Evolutionary conservation across 2,329 filamentous ascomycete genomes (phyloP).

Genomic region (Epicoccum nigrum): DNA sequence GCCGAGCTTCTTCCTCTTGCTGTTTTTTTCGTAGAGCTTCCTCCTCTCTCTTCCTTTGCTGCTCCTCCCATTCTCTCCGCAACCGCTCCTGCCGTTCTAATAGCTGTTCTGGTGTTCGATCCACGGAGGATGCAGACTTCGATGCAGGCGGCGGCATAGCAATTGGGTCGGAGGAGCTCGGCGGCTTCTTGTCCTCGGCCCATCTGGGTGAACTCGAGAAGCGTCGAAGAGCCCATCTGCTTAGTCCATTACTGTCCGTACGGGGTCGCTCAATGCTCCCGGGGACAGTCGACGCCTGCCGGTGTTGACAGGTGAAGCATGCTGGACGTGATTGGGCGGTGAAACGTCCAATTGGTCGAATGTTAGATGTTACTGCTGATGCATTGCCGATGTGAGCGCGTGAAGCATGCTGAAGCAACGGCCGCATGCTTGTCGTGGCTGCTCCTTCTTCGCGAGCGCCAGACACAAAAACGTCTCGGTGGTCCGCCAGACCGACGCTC

Average conservation of each 20-base stretch:
- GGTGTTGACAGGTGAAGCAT: constrained; percentile 42
- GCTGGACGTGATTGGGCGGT: constrained; percentile 23
- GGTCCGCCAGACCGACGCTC: constrained; percentile 24
- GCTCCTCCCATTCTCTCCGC: constrained; percentile 15
- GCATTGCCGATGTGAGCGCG: constrained; percentile 37
- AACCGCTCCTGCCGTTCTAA: constrained; percentile 25
- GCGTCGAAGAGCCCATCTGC: constrained; percentile 16
- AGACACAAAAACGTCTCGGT: constrained; percentile 25
- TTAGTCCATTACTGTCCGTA: constrained; percentile 2
- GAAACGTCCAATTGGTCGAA: constrained; percentile 19
- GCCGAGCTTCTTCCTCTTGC: constrained; percentile 20
- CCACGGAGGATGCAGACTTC: constrained; percentile 10
- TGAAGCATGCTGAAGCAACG: constrained; percentile 50
- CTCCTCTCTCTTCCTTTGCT: constrained; percentile 19
- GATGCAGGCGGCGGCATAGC: constrained; percentile 30
- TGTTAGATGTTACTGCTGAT: constrained; percentile 18
- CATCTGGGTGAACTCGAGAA: constrained; percentile 31
- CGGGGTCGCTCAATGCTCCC: constrained; percentile 3
- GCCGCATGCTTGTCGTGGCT: constrained; percentile 45
- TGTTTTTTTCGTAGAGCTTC: constrained; percentile 21
- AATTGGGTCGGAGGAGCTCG: constrained; percentile 21
- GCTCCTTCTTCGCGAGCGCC: constrained; percentile 33
- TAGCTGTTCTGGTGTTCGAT: constrained; percentile 19
- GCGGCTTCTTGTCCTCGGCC: constrained; percentile 29
- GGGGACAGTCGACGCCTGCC: constrained; percentile 26